Percentiles rank a stretch among this genome's conserved stretches.
phyloP scores from a whole-genome alignment of 768 basidiomycete genomes.

The Tulasnella sp. region DNA sequence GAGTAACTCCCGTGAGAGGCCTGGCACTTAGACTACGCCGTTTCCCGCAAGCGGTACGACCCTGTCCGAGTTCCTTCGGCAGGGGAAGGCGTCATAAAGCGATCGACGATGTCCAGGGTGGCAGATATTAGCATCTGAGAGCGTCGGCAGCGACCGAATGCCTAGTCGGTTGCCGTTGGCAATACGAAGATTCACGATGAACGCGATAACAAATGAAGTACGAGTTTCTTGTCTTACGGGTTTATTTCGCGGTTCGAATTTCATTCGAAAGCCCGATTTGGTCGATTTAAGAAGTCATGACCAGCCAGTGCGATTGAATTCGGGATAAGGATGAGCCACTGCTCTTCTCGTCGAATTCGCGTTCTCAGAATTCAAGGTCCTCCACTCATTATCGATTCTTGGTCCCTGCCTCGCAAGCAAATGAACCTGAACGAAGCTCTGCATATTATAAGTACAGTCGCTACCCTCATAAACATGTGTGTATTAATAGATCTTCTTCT shows the following conservation, averaged over 20 bases:
- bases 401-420: neutral
- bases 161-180: neutral
- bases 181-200: neutral
- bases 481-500: conserved; percentile 82
- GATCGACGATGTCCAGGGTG: neutral
- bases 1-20: neutral
- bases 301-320: neutral
- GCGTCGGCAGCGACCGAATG: neutral
- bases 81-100: neutral
- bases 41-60: neutral
- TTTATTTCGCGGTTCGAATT: neutral
- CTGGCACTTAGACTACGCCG: neutral
- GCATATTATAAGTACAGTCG: neutral
- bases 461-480: neutral
- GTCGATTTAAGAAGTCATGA: neutral
- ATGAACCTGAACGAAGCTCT: neutral
- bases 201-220: neutral
- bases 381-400: neutral
- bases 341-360: neutral
- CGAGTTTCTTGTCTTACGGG: neutral
- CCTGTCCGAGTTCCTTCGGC: neutral
- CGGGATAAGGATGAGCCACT: neutral
- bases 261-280: neutral
- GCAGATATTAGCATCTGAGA: neutral
- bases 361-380: neutral